A percentile compares a stretch with the other conserved stretches of the same genome.
Evolutionary conservation across 768 basidiomycete species (phyloP).

Genomic region (Sarcodon sp.): DNA sequence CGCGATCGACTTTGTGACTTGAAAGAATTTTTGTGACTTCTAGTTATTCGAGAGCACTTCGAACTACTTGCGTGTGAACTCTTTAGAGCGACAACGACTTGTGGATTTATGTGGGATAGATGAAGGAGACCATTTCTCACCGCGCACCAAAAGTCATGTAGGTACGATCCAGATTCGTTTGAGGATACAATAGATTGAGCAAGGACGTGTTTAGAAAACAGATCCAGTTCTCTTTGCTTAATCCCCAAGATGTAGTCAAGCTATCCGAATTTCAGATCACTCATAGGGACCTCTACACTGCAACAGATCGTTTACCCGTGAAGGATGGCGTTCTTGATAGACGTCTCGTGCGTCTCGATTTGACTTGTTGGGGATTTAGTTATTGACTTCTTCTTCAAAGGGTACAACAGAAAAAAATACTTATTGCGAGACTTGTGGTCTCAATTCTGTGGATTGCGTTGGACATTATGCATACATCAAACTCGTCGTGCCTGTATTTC

Average conservation of each 20-base stretch:
- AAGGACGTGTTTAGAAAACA: conserved; percentile 51
- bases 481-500: conserved; percentile 91
- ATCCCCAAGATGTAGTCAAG: conserved; percentile 90
- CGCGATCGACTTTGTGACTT: no score
- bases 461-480: conserved; percentile 99
- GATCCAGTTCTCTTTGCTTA: conserved; percentile 90
- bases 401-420: conserved; percentile 90
- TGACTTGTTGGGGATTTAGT: not conserved
- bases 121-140: conserved; percentile 77
- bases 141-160: conserved; percentile 79
- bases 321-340: conserved; percentile 89
- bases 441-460: conserved; percentile 86
- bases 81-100: not conserved
- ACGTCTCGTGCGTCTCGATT: conserved; percentile 50
- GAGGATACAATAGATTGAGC: not conserved
- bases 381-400: conserved; percentile 23
- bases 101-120: conserved; percentile 12
- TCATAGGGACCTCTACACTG: conserved; percentile 82
- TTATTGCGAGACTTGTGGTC: conserved; percentile 91
- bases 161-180: conserved; percentile 10
- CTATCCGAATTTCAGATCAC: conserved; percentile 96
- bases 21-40: no score
- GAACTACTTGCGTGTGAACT: not conserved
- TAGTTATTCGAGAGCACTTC: no score
- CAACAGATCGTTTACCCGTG: conserved; percentile 72